Conservation (phyloP, 2,329 filamentous ascomycete species). For the Xylogone sp. region DNA sequence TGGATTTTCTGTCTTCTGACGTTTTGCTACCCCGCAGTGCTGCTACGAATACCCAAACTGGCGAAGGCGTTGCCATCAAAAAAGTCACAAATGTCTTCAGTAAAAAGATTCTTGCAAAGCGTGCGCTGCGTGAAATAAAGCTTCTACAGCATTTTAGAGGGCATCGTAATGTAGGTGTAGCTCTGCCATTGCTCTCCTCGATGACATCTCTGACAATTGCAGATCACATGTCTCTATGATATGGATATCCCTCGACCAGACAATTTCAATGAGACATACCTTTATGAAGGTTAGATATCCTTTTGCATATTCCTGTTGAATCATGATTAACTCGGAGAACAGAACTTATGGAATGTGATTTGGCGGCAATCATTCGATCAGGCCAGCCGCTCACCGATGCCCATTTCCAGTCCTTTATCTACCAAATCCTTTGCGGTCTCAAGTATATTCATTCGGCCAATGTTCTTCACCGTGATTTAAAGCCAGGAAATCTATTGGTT, state of each 20-base stretch:
- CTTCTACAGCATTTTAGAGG: conserved; percentile 95
- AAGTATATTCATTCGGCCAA: conserved; percentile 99
- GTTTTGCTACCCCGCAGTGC: conserved; percentile 53
- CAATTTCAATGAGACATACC: conserved; percentile 98
- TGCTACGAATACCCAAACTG: conserved; percentile 84
- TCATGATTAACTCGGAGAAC: conserved; percentile 19
- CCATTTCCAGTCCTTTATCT: conserved; percentile 99
- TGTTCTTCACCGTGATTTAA: conserved; percentile 92
- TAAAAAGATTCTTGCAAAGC: conserved; percentile 99
- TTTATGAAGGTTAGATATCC: conserved; percentile 78
- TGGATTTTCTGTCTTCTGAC: conserved; percentile 21
- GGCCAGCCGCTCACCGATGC: conserved; percentile 96
- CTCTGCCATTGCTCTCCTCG: neutral
- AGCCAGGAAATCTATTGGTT: conserved; percentile 94
- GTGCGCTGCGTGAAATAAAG: conserved; percentile 96
- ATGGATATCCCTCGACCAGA: conserved; percentile 98
- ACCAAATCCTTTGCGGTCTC: conserved; percentile 96
- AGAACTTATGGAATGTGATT: conserved; percentile 99
- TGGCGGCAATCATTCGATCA: conserved; percentile 96
- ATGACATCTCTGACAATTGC: conserved; percentile 31
- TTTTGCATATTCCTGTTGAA: neutral
- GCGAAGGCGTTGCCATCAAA: conserved; percentile 96
- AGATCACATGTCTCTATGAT: conserved; percentile 99
- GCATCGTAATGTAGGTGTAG: conserved; percentile 69
- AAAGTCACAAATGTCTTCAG: conserved; percentile 99